These are phyloP conservation scores for Warburgia ugandensis DNA, from an alignment of 164 flowering plant species.

Conservation along the genomic window DNA sequence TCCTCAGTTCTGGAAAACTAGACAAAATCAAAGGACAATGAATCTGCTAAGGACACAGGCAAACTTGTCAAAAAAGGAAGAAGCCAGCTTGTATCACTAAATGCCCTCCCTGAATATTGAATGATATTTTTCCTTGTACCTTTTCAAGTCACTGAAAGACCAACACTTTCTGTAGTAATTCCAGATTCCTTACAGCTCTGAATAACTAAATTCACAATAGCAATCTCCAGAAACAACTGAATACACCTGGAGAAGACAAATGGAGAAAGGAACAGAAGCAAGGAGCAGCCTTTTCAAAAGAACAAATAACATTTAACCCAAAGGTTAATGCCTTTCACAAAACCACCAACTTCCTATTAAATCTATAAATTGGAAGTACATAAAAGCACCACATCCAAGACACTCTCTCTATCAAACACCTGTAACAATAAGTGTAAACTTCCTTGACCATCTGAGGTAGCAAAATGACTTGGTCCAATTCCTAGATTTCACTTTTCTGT, in stretches of 20 bases:
- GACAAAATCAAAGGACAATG: constrained; percentile 32
- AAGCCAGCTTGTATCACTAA: constrained; percentile 72
- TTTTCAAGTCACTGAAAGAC: too few species aligned
- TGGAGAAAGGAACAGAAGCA: constrained; percentile 16
- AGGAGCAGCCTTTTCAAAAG: constrained; percentile 15
- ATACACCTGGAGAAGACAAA: background rate
- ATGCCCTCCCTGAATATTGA: constrained; percentile 48
- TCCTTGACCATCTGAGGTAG: too few species aligned
- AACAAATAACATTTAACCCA: constrained; percentile 22
- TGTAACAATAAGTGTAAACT: background rate
- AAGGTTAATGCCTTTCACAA: background rate
- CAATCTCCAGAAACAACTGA: background rate
- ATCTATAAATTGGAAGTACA: background rate
- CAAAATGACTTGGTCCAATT: too few species aligned
- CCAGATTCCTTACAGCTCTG: background rate
- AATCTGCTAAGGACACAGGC: constrained; percentile 52
- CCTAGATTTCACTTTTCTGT: too few species aligned
- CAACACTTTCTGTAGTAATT: background rate
- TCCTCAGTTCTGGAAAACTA: constrained; percentile 39
- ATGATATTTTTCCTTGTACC: constrained; percentile 56
- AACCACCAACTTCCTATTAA: constrained; percentile 1
- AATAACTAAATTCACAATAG: background rate
- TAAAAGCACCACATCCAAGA: background rate
- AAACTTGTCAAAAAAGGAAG: constrained; percentile 70
- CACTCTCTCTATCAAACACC: background rate